phyloP scores from a whole-genome alignment of 1,284 basidiomycete genomes.

The Mycosarcoma mackinlayi region DNA sequence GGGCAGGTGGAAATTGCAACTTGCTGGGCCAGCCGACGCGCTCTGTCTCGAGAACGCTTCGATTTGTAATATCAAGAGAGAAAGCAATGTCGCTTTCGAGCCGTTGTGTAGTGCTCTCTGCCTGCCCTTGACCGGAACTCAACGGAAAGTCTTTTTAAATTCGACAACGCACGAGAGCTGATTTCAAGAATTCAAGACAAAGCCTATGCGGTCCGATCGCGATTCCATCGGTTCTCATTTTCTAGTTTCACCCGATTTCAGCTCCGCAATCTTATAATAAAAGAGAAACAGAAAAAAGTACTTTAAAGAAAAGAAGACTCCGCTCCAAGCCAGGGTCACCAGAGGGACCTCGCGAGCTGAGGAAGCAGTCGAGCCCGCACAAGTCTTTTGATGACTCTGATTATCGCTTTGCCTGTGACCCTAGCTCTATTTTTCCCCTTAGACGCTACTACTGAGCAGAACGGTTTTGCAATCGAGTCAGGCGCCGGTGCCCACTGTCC shows the following conservation, averaged over 20 bases:
- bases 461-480: too few species aligned
- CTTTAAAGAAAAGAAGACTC: too few species aligned
- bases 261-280: too few species aligned
- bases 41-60: conserved; percentile 1
- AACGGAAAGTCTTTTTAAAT: conserved; percentile 15
- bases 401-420: too few species aligned
- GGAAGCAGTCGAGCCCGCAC: too few species aligned
- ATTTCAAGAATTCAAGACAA: background rate
- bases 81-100: too few species aligned
- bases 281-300: too few species aligned
- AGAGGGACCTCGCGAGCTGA: too few species aligned
- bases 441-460: too few species aligned
- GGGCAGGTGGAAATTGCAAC: conserved; percentile 2
- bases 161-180: background rate
- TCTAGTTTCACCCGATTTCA: background rate
- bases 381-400: background rate
- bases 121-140: conserved; percentile 12
- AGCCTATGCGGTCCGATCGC: conserved; percentile 18
- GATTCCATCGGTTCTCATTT: conserved; percentile 7
- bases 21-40: background rate
- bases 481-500: too few species aligned
- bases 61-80: conserved; percentile 27
- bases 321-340: too few species aligned
- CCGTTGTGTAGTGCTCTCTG: background rate
- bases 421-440: too few species aligned